A percentile compares a stretch with the other conserved stretches of the same genome.
Evolutionary conservation across 352 stramenopile genomes (phyloP).

Genomic region (Globisporangium recalcitrans): DNA sequence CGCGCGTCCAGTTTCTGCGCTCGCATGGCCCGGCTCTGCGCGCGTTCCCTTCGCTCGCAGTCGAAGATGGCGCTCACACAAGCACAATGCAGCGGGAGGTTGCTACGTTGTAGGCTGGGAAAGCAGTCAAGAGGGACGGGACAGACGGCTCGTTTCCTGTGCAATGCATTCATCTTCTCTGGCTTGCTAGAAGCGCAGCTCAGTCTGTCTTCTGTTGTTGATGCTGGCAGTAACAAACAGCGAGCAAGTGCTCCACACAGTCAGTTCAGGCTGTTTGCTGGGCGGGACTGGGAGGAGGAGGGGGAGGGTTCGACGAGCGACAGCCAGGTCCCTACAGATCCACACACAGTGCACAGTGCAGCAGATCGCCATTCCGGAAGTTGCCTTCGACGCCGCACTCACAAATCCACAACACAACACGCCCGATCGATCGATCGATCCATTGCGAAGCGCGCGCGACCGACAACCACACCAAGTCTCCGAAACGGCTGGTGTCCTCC

Average conservation of each 20-base stretch:
- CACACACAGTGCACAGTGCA: not conserved
- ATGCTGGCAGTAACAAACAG: not conserved
- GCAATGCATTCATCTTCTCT: too few relatives aligned
- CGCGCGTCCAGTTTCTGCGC: not conserved
- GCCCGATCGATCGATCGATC: conserved; percentile 3
- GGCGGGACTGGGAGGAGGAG: not conserved
- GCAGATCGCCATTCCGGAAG: conserved; percentile 53
- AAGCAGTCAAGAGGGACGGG: conserved; percentile 1
- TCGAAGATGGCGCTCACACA: not conserved
- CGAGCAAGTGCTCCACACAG: conserved; percentile 8
- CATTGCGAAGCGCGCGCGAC: conserved; percentile 7
- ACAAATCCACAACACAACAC: conserved; percentile 12
- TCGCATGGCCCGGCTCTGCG: not conserved
- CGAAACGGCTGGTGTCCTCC: conserved; percentile 9
- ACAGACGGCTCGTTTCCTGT: not conserved
- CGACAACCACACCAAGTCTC: conserved; percentile 4
- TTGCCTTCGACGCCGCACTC: conserved; percentile 38
- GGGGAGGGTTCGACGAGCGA: conserved; percentile 31
- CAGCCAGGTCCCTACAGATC: conserved; percentile 22
- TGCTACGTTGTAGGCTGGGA: not conserved
- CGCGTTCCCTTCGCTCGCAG: not conserved
- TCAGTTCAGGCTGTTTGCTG: conserved; percentile 15
- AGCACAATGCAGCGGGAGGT: not conserved
- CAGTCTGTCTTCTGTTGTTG: too few relatives aligned
- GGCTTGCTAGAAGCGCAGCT: too few relatives aligned